phyloP scores from a whole-genome alignment of 2,329 filamentous ascomycete species.

The Escovopsis weberi region DNA sequence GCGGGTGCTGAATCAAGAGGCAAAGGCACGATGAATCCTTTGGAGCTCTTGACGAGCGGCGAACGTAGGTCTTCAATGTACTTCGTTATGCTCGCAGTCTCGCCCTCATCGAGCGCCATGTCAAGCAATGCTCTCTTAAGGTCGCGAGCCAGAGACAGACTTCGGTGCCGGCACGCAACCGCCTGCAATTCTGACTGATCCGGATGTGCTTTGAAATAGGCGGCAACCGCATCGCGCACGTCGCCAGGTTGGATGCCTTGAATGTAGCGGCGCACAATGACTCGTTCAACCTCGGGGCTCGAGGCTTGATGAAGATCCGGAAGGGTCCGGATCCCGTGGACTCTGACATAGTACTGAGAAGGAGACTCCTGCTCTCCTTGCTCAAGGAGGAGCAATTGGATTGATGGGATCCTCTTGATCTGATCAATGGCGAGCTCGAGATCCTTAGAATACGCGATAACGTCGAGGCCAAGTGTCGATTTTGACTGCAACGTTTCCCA shows the following conservation, averaged over 20 bases:
- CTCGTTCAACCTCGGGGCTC: constrained; percentile 23
- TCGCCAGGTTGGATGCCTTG: constrained; percentile 33
- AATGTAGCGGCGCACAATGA: constrained; percentile 29
- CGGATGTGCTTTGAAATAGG: constrained; percentile 6
- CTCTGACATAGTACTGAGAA: constrained; percentile 32
- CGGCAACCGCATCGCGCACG: constrained; percentile 27
- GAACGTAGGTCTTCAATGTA: constrained; percentile 38
- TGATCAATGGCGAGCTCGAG: constrained; percentile 32
- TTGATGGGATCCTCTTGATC: constrained; percentile 35
- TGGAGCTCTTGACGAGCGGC: constrained; percentile 13
- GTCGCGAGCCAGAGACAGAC: constrained; percentile 39
- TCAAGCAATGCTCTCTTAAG: constrained; percentile 39
- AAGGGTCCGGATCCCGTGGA: constrained; percentile 13
- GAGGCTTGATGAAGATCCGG: no score
- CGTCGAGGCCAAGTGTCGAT: constrained; percentile 28
- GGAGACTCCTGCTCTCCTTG: constrained; percentile 40
- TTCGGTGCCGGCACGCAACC: constrained; percentile 36
- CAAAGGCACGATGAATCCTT: constrained; percentile 20
- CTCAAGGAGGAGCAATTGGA: constrained; percentile 38
- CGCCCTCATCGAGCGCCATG: constrained; percentile 26
- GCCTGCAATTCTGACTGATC: constrained; percentile 21
- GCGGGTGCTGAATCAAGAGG: constrained; percentile 17
- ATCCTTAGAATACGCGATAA: constrained; percentile 36
- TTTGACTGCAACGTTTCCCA: constrained; percentile 33
- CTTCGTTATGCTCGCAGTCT: constrained; percentile 23